Base-by-base conservation (phyloP, 371 early-diverging fungal species). In the Mortierella sp. region DNA sequence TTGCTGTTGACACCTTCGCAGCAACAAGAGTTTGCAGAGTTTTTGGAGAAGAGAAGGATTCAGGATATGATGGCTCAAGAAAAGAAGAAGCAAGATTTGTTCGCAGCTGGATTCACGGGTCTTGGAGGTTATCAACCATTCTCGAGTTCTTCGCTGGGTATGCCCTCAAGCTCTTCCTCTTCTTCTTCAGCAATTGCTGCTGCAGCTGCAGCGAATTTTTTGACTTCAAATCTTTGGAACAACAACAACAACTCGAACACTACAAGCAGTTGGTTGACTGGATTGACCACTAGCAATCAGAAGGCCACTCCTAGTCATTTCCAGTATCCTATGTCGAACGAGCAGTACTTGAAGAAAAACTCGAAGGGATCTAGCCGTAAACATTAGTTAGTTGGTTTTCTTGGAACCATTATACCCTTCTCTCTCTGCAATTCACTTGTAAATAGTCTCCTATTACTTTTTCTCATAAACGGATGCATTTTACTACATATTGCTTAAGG, bases 1-100 rank as follows among this genome's bases (percentile, higher is more conserved):
- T 16, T 76, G 62, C 20, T 81, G 51, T 37, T 81, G 67, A 76
- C 76, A 0, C 76, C 83, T 16, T 55, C 58, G 0, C 83, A 81
- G 57, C 76, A 76, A 47, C 57, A 59, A 28, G 83, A 81, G 67
- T 81, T 81, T 69, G 59, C 32, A 16, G 62, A 70, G 67, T 75
- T 72, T 49, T n/a, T 75, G 64, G 63, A 81, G 39, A 73, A 81
- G 66, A 57, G 62, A 16, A 68, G 51, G 43, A 62, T 71, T 26
- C 75, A 75, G 12, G 75, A 79, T 26, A 14, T 71, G 58, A 47
- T 73, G 72, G 54, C 45, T 16, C 71, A 75, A 35, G 80, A 79
- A 49, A 74, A 79, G 68, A 71, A 70, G 68, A 59, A 39, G 57
- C 67, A 66, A 20, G 74, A 79, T n/a, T 20, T 79, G 43, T 28